A percentile compares a stretch with the other conserved stretches of the same genome.
Conservation (phyloP, 192 early-diverging fungal genomes). For the Coemansia sp. region DNA sequence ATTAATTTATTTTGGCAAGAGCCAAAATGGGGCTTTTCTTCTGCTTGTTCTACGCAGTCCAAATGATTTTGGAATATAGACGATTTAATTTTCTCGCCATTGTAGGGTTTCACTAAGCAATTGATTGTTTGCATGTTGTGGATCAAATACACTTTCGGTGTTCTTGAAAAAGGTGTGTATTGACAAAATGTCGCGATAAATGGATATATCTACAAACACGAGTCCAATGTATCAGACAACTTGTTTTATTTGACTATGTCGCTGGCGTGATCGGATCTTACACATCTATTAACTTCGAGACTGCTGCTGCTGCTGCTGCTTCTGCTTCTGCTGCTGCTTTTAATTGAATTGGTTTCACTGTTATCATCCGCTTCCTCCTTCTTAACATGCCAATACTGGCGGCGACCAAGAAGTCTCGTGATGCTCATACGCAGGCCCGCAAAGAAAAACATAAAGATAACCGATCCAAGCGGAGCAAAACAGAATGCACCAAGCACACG, state of each 20-base stretch:
- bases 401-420: conserved; percentile 26
- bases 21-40: no score
- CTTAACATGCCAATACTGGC: conserved; percentile 33
- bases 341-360: background rate
- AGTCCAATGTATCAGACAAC: no score
- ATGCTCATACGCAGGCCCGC: conserved; percentile 35
- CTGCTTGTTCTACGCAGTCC: no score
- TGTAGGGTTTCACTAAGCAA: no score
- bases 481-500: conserved; percentile 61
- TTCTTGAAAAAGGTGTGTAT: no score
- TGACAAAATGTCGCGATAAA: no score
- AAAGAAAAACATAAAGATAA: conserved; percentile 44
- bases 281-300: background rate
- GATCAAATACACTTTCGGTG: no score
- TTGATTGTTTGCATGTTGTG: no score
- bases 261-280: background rate
- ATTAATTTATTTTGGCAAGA: background rate
- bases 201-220: no score
- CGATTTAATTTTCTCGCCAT: no score
- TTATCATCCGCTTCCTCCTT: background rate
- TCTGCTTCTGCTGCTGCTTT: background rate
- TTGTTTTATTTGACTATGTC: background rate
- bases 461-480: conserved; percentile 53
- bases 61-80: no score
- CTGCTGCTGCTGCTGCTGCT: background rate